A percentile compares a stretch with the other conserved stretches of the same genome.
Evolutionary conservation across 2,329 filamentous ascomycete species (phyloP).

Genomic region (Ceratocystis destructans): DNA sequence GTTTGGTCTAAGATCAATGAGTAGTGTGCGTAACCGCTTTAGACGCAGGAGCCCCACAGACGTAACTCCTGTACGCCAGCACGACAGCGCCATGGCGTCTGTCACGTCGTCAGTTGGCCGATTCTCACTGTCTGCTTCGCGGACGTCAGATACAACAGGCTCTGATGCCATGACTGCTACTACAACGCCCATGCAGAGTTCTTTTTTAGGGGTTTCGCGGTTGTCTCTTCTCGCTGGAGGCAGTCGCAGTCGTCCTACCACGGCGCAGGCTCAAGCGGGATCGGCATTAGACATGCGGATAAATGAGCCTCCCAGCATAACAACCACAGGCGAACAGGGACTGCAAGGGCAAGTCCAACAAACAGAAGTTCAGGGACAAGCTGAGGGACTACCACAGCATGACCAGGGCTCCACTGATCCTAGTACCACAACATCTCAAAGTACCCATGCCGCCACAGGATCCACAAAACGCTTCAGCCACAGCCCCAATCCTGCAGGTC

Average conservation of each 20-base stretch:
- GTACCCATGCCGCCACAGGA: not conserved
- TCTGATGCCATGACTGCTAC: not conserved
- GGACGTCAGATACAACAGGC: not conserved
- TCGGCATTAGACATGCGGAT: not conserved
- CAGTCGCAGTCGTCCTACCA: constrained; percentile 13
- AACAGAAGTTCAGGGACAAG: no score
- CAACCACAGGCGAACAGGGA: not conserved
- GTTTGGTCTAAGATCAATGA: constrained; percentile 12
- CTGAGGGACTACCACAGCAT: no score
- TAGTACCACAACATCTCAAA: not conserved
- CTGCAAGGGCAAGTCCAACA: not conserved
- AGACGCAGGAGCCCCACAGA: constrained; percentile 15
- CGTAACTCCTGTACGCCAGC: constrained; percentile 1
- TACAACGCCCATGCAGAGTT: constrained; percentile 9
- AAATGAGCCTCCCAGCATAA: not conserved
- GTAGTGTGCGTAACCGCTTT: constrained; percentile 16
- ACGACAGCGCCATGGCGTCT: constrained; percentile 12
- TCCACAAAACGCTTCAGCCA: not conserved
- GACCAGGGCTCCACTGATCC: not conserved
- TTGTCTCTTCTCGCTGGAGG: constrained; percentile 16
- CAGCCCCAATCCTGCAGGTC: not conserved
- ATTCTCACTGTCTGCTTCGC: constrained; percentile 12
- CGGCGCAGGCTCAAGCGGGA: constrained; percentile 2
- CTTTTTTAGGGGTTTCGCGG: constrained; percentile 19
- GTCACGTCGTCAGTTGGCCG: constrained; percentile 12